phyloP scores from a whole-genome alignment of 2,329 filamentous ascomycete species.

The Arthrocladium fulminans region DNA sequence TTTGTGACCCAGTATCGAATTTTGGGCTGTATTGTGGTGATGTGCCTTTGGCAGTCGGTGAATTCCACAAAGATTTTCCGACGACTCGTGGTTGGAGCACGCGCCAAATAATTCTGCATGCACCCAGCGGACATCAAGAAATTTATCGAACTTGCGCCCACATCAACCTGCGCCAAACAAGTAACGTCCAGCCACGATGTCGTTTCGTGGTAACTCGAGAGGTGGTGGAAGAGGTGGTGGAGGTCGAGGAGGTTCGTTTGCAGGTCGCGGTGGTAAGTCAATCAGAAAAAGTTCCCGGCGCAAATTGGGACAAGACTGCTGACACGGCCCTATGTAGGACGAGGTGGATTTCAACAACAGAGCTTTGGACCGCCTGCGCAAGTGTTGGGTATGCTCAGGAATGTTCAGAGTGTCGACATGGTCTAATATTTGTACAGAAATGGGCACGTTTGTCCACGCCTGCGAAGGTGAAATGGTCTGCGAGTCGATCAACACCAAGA shows the following conservation, averaged over 20 bases:
- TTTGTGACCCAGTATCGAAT: constrained; percentile 1
- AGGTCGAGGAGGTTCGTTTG: constrained; percentile 39
- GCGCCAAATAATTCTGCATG: constrained; percentile 9
- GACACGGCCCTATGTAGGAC: constrained; percentile 29
- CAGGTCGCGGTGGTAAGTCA: constrained; percentile 35
- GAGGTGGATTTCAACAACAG: constrained; percentile 52
- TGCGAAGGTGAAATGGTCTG: constrained; percentile 98
- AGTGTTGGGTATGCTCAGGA: constrained; percentile 42
- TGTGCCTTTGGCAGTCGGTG: constrained; percentile 4
- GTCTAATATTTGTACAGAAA: constrained; percentile 47
- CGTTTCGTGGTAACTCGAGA: constrained; percentile 53
- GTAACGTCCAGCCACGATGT: constrained; percentile 40
- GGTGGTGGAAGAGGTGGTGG: constrained; percentile 43
- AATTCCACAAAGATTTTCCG: constrained; percentile 9
- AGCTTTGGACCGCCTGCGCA: constrained; percentile 55
- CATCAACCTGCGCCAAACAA: constrained; percentile 2
- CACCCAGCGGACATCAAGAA: constrained; percentile 9
- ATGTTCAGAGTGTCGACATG: constrained; percentile 25
- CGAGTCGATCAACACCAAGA: constrained; percentile 87
- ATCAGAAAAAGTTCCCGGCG: constrained; percentile 17
- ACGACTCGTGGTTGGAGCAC: constrained; percentile 1
- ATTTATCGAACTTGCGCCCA: constrained; percentile 8
- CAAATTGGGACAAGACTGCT: constrained; percentile 15
- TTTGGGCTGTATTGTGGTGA: constrained; percentile 7
- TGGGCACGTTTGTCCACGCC: constrained; percentile 89